Conservation (phyloP, 192 early-diverging fungal species). For the Geosiphon pyriformis region DNA sequence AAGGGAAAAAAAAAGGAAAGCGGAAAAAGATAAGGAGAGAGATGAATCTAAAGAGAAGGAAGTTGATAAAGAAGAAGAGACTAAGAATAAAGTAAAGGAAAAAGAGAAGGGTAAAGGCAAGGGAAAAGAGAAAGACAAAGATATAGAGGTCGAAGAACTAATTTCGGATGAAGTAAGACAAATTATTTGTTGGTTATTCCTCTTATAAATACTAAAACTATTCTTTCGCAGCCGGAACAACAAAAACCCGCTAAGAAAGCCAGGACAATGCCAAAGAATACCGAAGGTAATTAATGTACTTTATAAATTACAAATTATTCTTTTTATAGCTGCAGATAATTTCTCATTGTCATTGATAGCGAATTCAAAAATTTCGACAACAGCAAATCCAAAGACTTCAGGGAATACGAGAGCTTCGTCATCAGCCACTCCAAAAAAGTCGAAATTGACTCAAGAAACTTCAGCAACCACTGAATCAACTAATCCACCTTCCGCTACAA, state of each 20-base stretch:
- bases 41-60: conserved; percentile 5
- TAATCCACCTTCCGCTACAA: neutral
- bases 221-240: neutral
- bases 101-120: neutral
- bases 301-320: neutral
- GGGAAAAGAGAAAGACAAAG: conserved; percentile 5
- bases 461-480: neutral
- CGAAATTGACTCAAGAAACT: conserved; percentile 3
- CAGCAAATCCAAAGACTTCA: neutral
- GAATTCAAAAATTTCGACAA: neutral
- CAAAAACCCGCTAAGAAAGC: neutral
- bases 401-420: neutral
- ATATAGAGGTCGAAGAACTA: neutral
- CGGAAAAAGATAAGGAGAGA: neutral
- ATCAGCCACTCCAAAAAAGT: conserved; percentile 9
- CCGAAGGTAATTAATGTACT: conserved; percentile 12
- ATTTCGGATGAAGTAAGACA: neutral
- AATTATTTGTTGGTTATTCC: neutral
- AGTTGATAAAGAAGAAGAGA: neutral
- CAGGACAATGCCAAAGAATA: neutral
- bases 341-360: neutral
- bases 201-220: neutral
- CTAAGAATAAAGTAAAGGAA: neutral
- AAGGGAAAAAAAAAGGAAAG: conserved; percentile 3
- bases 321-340: neutral